A percentile compares a stretch with the other conserved stretches of the same genome.
Conservation (phyloP, 2,329 filamentous ascomycete genomes). For the Colletotrichum somersetense region DNA sequence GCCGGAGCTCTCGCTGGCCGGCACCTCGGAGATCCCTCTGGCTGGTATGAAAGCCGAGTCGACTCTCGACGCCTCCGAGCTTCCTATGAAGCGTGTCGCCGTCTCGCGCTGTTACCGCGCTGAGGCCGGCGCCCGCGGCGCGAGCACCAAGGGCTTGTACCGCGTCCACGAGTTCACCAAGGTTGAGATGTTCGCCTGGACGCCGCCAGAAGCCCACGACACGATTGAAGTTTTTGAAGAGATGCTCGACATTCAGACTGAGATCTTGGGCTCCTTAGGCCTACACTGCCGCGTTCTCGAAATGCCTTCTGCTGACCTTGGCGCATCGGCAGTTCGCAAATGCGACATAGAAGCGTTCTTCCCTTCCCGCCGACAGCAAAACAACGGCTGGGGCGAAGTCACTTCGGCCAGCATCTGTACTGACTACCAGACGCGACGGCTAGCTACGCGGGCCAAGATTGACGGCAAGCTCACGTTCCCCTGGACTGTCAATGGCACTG, state of each 20-base stretch:
- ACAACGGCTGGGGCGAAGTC: conserved; percentile 91
- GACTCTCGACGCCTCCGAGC: conserved; percentile 71
- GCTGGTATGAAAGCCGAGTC: conserved; percentile 88
- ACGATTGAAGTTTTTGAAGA: conserved; percentile 79
- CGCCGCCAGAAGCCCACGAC: conserved; percentile 65
- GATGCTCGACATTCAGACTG: conserved; percentile 87
- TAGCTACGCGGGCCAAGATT: conserved; percentile 79
- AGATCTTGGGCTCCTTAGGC: conserved; percentile 82
- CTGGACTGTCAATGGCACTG: conserved; percentile 94
- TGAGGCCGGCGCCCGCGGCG: conserved; percentile 90
- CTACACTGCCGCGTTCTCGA: conserved; percentile 91
- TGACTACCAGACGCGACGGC: conserved; percentile 89
- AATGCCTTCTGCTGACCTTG: conserved; percentile 91
- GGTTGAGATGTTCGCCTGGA: conserved; percentile 98
- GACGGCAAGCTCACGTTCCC: conserved; percentile 76
- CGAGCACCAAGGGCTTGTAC: conserved; percentile 94
- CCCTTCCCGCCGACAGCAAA: conserved; percentile 76
- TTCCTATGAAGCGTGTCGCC: conserved; percentile 85
- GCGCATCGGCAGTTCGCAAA: conserved; percentile 88
- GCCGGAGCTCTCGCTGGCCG: conserved; percentile 82
- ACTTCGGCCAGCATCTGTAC: conserved; percentile 92
- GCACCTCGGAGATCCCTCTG: conserved; percentile 94
- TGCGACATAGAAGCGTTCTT: conserved; percentile 96
- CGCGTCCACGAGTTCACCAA: conserved; percentile 99
- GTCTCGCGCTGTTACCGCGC: conserved; percentile 95